Base-by-base conservation (phyloP, 371 early-diverging fungal species). In the Lichtheimia ramosa region DNA sequence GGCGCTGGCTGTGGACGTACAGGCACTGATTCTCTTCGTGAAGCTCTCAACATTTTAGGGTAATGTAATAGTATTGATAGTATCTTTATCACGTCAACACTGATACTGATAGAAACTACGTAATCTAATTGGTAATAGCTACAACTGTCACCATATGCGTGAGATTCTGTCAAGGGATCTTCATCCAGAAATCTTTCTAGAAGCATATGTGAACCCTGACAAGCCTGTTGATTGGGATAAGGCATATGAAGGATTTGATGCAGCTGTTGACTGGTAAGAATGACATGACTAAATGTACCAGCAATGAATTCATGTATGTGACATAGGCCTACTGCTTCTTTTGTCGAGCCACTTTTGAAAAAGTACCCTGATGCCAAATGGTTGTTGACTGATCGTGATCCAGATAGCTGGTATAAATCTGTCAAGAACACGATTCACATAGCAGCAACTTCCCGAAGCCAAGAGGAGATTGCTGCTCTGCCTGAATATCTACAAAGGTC, bases 351-450 rank as follows among this genome's bases (percentile, higher is more conserved):
- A n/a, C 49, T 77, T 1, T 46, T 68, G 41, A 28, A 56, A 16
- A 51, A 68, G 14, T 77, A 74, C 48, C 77, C 77, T 10, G 61
- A 71, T 7, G 77, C 74, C 18, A 77, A 77, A 43, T 62, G 74
- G 2, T 55, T 77, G 12, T 55, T 74, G 24, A 77, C 74, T 0
- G 64, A 59, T 3, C 65, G 74, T 1, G 53, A 48, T 24, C 58
- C 77, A 1, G 74, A 77, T 8, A 66, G 64, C 27, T 77, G 77
- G 77, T 74, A 77, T 24, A 63, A 63, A 14, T 74, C 74, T 4
- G 62, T 60, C 2, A 56, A 51, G 15, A 72, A 77, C 2, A 77
- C 68, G 14, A 68, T 73, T 16, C 51, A 48, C 20, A 41, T n/a
- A 4, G 34, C 34, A 8, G 34, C 34, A 8, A 8, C 10, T 0